Evolutionary conservation across 2,329 filamentous ascomycete species (phyloP), one percentile per base, ranked within the genome.

Genomic region (Apiospora pterosperma): DNA sequence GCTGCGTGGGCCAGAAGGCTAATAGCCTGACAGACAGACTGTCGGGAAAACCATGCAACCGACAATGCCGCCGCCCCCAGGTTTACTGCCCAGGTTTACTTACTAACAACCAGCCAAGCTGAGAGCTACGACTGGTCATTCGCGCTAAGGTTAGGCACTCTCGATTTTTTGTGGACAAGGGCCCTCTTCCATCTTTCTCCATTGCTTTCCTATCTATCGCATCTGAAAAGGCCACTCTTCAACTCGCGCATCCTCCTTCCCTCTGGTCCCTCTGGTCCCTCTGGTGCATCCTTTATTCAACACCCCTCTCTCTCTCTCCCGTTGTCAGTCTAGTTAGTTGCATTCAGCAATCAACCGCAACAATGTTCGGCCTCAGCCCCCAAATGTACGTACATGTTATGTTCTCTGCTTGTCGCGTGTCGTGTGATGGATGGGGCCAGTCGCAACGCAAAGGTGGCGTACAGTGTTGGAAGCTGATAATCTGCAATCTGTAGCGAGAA

Each of bases 401-500:
- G 4, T n/a, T 28, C 28, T 23, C 34, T 41, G 21, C 23, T 41
- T 41, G 36, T 61, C 59, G 59, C 59, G 59, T 31, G 59, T 10
- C 23, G 10, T n/a, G 16, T 12, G 48, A 7, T n/a, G 11, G 38
- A 19, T 41, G 11, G 21, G 12, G 34, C 58, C 34, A 38, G 58
- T 60, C 58, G 34, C 58, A 39, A 28, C 58, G 34, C 58, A 39
- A 28, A 38, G 23, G 36, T 60, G 58, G 58, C 58, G 58, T 36
- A 39, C 16, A 60, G 34, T 60, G 34, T n/a, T 19, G 38, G 58
- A 38, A 39, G 34, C 34, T 60, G 31, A 60, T 38, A 11, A 3
- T n/a, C 16, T 36, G 58, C 58, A 25, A 67, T 63, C 23, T 38
- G 68, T 71, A 97, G 93, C 75, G 92, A 92, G 79, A 97, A 97